Percentiles rank a stretch among this genome's conserved stretches.
Evolutionary conservation across 768 basidiomycete genomes (phyloP).

Genomic region (Leccinum obscurum): DNA sequence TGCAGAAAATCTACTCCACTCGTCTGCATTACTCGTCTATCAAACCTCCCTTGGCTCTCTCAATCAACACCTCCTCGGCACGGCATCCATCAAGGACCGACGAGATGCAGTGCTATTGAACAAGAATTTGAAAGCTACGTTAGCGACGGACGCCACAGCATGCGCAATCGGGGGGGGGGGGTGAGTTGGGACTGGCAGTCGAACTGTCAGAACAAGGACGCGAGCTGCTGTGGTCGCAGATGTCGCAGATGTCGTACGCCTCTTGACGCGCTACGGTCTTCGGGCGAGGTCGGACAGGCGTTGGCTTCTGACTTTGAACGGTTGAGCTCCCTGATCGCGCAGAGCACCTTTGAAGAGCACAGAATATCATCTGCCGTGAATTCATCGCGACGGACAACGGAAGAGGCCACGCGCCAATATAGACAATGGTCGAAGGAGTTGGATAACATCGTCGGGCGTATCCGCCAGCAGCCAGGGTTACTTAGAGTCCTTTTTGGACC

Average conservation of each 20-base stretch:
- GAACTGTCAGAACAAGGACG: constrained; percentile 39
- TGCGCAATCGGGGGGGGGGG: constrained; percentile 23
- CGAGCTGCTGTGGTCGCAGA: constrained; percentile 31
- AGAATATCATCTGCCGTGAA: background rate
- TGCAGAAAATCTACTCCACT: constrained; percentile 15
- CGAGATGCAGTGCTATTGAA: constrained; percentile 11
- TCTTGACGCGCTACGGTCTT: constrained; percentile 23
- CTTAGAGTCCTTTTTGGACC: constrained; percentile 34
- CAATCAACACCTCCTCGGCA: constrained; percentile 19
- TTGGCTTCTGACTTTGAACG: constrained; percentile 30
- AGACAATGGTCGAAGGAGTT: constrained; percentile 18
- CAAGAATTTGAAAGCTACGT: constrained; percentile 7
- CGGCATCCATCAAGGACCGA: constrained; percentile 20
- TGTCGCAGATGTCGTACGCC: constrained; percentile 28
- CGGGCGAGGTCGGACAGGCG: constrained; percentile 11
- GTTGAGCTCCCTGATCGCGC: constrained; percentile 15
- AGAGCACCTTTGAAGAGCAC: background rate
- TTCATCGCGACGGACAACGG: constrained; percentile 8
- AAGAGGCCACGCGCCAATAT: constrained; percentile 19
- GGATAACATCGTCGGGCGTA: constrained; percentile 20
- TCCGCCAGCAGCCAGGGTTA: constrained; percentile 22
- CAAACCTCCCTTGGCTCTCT: constrained; percentile 17
- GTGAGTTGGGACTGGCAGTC: constrained; percentile 25
- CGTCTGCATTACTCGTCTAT: constrained; percentile 26
- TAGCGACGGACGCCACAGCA: constrained; percentile 25